Percentiles rank a stretch among this genome's conserved stretches.
These are phyloP conservation scores for Penstemon barbatus DNA, from an alignment of 257 asterid species.

Conservation along the genomic window DNA sequence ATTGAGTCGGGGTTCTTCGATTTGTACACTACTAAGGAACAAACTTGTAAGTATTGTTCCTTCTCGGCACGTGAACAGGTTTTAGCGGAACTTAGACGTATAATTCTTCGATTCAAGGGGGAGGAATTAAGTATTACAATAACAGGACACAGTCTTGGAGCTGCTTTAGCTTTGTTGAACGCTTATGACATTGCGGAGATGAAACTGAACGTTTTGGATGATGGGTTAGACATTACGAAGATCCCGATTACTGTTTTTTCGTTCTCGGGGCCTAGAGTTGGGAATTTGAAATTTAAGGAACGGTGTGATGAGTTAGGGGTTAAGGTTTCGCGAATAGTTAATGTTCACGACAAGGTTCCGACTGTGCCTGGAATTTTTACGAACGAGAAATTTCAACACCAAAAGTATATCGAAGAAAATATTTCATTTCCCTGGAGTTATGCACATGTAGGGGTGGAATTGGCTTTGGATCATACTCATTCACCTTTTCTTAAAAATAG, in stretches of 20 bases:
- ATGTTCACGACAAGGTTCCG: conserved; percentile 69
- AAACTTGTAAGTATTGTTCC: conserved; percentile 47
- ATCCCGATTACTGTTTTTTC: conserved; percentile 59
- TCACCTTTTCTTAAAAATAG: conserved; percentile 58
- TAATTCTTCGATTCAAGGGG: conserved; percentile 54
- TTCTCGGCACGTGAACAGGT: conserved; percentile 74
- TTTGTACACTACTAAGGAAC: conserved; percentile 65
- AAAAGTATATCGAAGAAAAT: conserved; percentile 51
- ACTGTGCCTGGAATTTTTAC: conserved; percentile 66
- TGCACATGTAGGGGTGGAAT: conserved; percentile 76
- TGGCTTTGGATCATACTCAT: conserved; percentile 48
- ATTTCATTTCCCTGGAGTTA: conserved; percentile 76
- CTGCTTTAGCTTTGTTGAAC: no score
- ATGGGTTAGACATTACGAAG: no score
- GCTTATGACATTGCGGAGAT: no score
- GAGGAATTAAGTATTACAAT: conserved; percentile 70
- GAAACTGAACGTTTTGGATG: no score
- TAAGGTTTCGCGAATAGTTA: conserved; percentile 50
- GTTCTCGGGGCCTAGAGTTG: conserved; percentile 68
- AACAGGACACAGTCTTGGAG: no score
- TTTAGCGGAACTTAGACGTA: conserved; percentile 59
- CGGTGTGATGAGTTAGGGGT: conserved; percentile 66
- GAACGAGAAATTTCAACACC: conserved; percentile 62
- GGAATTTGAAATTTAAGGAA: conserved; percentile 66
- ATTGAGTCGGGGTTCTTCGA: conserved; percentile 80